Evolutionary conservation across 2,329 filamentous ascomycete species (phyloP).

Genomic region (Fusarium fracticaudum): DNA sequence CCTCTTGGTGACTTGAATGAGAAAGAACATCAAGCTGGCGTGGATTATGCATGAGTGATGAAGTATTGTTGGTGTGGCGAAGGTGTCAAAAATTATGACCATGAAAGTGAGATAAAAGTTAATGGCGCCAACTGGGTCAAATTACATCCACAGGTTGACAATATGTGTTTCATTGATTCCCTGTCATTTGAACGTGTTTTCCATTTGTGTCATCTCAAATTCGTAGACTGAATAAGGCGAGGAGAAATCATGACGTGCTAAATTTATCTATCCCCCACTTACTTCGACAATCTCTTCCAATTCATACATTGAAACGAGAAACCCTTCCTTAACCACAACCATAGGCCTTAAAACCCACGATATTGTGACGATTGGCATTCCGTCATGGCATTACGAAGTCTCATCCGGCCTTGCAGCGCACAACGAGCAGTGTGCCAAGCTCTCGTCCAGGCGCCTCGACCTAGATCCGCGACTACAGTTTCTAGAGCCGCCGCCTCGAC

Average conservation of each 20-base stretch:
- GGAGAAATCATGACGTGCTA: constrained; percentile 43
- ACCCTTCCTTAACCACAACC: neutral
- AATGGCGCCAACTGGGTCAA: constrained; percentile 17
- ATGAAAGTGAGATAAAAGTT: constrained; percentile 27
- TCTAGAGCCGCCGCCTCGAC: constrained; percentile 9
- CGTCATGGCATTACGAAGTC: constrained; percentile 37
- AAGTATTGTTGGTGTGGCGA: neutral
- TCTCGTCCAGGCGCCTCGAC: constrained; percentile 22
- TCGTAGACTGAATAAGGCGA: neutral
- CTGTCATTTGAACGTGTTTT: neutral
- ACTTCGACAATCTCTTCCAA: constrained; percentile 1
- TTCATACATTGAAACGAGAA: neutral
- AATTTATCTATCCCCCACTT: constrained; percentile 41
- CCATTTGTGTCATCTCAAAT: neutral
- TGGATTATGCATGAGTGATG: constrained; percentile 39
- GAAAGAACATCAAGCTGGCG: constrained; percentile 52
- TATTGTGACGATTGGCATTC: neutral
- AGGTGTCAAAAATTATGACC: constrained; percentile 1
- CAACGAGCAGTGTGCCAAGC: constrained; percentile 34
- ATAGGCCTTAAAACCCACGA: neutral
- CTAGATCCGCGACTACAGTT: constrained; percentile 21
- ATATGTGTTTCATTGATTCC: neutral
- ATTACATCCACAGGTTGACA: constrained; percentile 13
- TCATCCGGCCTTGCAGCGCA: constrained; percentile 30
- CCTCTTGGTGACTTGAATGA: constrained; percentile 59